Base-by-base conservation (phyloP, 148 eudicot genomes). In the Silene latifolia region DNA sequence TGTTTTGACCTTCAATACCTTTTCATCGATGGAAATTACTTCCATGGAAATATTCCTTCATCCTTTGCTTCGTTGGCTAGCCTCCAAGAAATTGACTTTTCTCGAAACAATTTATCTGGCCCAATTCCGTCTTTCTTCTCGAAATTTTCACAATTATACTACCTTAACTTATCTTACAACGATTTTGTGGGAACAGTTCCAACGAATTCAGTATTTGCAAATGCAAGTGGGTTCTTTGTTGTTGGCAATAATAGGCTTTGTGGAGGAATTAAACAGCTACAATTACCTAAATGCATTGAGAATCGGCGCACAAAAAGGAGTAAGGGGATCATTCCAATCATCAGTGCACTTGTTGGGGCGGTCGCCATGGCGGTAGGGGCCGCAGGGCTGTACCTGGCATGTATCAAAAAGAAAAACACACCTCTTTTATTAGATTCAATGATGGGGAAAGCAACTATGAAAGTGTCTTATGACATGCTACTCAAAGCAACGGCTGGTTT, bases 11-110 rank as follows among this genome's bases (percentile, higher is more conserved):
- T 85, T 32, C 56, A 65, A 9, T 18, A 18, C 35, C 59, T 87
- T 18, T 0, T 20, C 1, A 51, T 87, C 69, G 63, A 71, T 19
- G 61, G 63, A 0, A 83, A 85, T 73, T 71, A 19, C 4, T 60
- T 83, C 29, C 46, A 72, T 5, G 90, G 88, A 18, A 5, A 57
- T 0, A 72, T 85, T 63, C 86, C 81, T 21, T 24, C 61, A 29
- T 75, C 85, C 1, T 71, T 85, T 1, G 59, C 54, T 25, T 19
- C 35, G 53, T 39, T 87, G 65, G 66, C 56, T 63, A 82, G 78
- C 54, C 10, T 83, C 6, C 72, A 7, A 42, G 4, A 15, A 88
- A 88, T 47, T 77, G 80, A 11, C n/a, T n/a, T n/a, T n/a, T n/a
- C n/a, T n/a, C n/a, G n/a, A n/a, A n/a, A n/a, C n/a, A n/a, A n/a